Base-by-base conservation (phyloP, 305 asterid species). In the Fraxinus nigra region DNA sequence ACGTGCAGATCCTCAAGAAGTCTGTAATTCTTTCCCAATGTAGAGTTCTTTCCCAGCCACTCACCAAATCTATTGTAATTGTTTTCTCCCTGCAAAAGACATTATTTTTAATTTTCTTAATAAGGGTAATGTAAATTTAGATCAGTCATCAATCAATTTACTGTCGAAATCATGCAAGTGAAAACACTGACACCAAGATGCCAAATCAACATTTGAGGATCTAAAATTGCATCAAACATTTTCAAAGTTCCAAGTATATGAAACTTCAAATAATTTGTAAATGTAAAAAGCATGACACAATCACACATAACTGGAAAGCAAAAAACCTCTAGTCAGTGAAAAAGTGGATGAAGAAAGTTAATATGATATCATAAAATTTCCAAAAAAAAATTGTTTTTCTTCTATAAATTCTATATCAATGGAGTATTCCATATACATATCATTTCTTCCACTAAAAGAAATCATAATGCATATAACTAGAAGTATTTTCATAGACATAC, bases 11-110 rank as follows among this genome's bases (percentile, higher is more conserved):
- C 98, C 87, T 96, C 99, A 87, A 96, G 82, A 79, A 96, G 95
- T 80, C 98, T 87, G 90, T 92, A 88, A 84, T 96, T 94, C 87
- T 96, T 96, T 65, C 95, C 95, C 90, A 83, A 85, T 7, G 97
- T 97, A 33, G 98, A 97, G 88, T 97, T 97, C 89, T 97, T 97
- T 54, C 99, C 99, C 74, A 97, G 92, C 99, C 99, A 97, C 43
- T 98, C 98, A 85, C 98, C 99, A 91, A 97, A 97, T 79, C 98
- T 92, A 82, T 92, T 97, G 87, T 81, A 97, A 89, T 94, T 94
- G 84, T 94, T 97, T 79, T 94, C 99, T 32, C 99, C 98, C 99
- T 97, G 89, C 77, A 86, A 82, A 79, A 69, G 37, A 54, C 48
- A 30, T 28, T 30, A 26, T 10, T 24, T 63, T 24, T 26, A 13